Evolutionary conservation across 345 rosid genomes (phyloP).

Genomic region (Melastoma malabathricum): DNA sequence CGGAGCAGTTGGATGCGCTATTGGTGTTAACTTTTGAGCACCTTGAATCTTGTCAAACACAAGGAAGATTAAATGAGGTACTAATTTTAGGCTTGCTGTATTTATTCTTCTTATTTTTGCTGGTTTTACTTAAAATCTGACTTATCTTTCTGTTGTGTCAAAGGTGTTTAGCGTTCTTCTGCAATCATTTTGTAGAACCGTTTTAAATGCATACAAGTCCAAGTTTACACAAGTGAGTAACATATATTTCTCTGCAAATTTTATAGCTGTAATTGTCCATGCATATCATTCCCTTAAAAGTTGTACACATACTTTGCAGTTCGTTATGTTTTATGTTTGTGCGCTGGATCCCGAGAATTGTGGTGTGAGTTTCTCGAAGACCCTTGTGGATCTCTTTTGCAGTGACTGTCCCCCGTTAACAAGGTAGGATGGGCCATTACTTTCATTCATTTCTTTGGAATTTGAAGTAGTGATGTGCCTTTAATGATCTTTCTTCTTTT

Average conservation of each 20-base stretch:
- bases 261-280: neutral
- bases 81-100: constrained; percentile 3
- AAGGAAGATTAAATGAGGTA: constrained; percentile 60
- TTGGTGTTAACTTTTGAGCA: constrained; percentile 66
- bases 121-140: neutral
- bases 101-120: neutral
- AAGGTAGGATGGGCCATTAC: constrained; percentile 23
- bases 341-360: constrained; percentile 72
- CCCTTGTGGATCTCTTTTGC: constrained; percentile 38
- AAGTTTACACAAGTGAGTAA: constrained; percentile 69
- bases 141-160: constrained; percentile 1
- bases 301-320: constrained; percentile 34
- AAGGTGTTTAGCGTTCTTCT: constrained; percentile 71
- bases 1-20: constrained; percentile 59
- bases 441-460: neutral
- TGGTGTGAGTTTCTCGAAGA: constrained; percentile 51
- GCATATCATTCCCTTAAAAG: neutral
- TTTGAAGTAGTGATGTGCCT: neutral
- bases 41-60: constrained; percentile 55
- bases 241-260: neutral
- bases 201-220: constrained; percentile 61
- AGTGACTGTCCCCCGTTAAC: constrained; percentile 27
- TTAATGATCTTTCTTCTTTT: too few relatives aligned
- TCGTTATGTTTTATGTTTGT: constrained; percentile 77
- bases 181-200: constrained; percentile 43